Percentiles rank a stretch among this genome's conserved stretches.
Conservation (phyloP, 2,329 filamentous ascomycete genomes). For the Fusarium stilboides region DNA sequence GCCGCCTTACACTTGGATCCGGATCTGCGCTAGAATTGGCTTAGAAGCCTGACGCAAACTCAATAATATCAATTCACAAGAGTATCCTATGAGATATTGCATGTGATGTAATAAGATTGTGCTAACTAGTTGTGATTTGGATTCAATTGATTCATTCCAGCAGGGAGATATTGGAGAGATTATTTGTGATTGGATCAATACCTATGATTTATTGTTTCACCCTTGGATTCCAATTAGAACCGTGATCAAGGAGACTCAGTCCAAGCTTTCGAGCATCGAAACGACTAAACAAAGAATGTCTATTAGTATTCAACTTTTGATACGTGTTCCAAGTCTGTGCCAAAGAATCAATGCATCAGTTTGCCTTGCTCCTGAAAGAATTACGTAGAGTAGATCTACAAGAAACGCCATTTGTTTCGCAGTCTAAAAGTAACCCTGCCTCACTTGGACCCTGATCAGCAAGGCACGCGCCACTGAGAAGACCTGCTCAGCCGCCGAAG, state of each 20-base stretch:
- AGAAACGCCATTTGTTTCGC: constrained; percentile 41
- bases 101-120: constrained; percentile 2
- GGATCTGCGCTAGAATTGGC: constrained; percentile 12
- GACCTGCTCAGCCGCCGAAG: constrained; percentile 42
- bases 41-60: constrained; percentile 10
- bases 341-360: constrained; percentile 7
- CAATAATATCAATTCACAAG: constrained; percentile 1
- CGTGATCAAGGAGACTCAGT: neutral
- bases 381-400: neutral
- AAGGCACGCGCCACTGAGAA: constrained; percentile 39
- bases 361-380: neutral
- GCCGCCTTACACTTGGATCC: constrained; percentile 1
- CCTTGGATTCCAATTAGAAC: constrained; percentile 7
- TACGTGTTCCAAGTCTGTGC: neutral
- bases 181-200: neutral
- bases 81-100: neutral
- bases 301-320: neutral
- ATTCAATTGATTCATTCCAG: constrained; percentile 13
- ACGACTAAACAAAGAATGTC: neutral
- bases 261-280: neutral
- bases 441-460: constrained; percentile 35
- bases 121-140: neutral
- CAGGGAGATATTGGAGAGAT: constrained; percentile 3
- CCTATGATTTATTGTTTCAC: constrained; percentile 13
- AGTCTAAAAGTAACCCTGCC: constrained; percentile 30